phyloP scores from a whole-genome alignment of 2,329 filamentous ascomycete genomes.

The Bisporella sp. region DNA sequence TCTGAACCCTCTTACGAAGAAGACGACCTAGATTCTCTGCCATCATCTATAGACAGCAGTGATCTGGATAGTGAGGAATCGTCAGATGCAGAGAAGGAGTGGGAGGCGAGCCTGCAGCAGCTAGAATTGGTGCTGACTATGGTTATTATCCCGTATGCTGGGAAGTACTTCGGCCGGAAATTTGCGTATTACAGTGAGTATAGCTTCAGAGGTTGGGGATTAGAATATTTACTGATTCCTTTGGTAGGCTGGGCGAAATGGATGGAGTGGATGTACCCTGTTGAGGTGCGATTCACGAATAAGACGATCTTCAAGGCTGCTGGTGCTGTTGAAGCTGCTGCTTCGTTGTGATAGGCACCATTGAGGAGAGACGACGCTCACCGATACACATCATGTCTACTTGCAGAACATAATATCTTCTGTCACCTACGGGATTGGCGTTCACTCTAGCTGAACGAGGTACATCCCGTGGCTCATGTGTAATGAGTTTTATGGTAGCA shows the following conservation, averaged over 20 bases:
- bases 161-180: slow-evolving; percentile 90
- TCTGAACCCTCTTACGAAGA: slow-evolving; percentile 47
- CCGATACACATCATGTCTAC: slow-evolving; percentile 17
- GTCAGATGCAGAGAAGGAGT: slow-evolving; percentile 88
- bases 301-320: slow-evolving; percentile 56
- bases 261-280: slow-evolving; percentile 90
- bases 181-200: slow-evolving; percentile 92
- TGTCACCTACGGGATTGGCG: background rate
- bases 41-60: slow-evolving; percentile 46
- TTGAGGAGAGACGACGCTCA: background rate
- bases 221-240: background rate
- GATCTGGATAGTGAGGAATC: slow-evolving; percentile 51
- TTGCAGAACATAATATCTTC: slow-evolving; percentile 6
- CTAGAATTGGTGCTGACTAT: slow-evolving; percentile 88
- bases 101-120: slow-evolving; percentile 91
- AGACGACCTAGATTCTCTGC: slow-evolving; percentile 57
- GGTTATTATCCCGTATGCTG: slow-evolving; percentile 87
- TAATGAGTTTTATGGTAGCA: no score
- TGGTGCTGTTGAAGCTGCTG: slow-evolving; percentile 55
- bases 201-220: background rate
- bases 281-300: slow-evolving; percentile 62
- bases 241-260: slow-evolving; percentile 76
- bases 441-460: no score
- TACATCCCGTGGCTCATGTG: no score
- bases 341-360: slow-evolving; percentile 16